Percentiles rank a stretch among this genome's conserved stretches.
These are phyloP conservation scores for Podospora didyma DNA, from an alignment of 495 filamentous ascomycete species.

Conservation along the genomic window DNA sequence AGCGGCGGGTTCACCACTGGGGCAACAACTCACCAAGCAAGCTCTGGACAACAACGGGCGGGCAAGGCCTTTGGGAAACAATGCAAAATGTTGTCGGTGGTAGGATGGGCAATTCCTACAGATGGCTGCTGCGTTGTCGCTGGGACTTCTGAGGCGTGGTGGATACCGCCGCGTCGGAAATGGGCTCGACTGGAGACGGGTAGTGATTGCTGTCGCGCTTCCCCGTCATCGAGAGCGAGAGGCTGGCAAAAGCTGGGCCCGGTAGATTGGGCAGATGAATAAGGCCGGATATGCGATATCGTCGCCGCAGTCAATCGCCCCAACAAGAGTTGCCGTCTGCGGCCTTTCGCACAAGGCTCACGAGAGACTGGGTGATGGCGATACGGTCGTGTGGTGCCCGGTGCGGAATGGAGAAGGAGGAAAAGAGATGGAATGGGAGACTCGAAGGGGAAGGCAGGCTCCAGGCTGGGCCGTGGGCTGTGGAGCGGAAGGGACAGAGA, in stretches of 20 bases:
- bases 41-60: too few relatives aligned
- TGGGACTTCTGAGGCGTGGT: not conserved
- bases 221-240: not conserved
- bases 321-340: constrained; percentile 26
- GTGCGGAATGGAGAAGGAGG: constrained; percentile 23
- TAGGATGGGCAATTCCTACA: not conserved
- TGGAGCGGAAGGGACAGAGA: constrained; percentile 4
- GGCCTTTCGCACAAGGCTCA: constrained; percentile 20
- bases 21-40: too few relatives aligned
- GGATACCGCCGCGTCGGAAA: not conserved
- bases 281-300: constrained; percentile 1
- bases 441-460: not conserved
- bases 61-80: too few relatives aligned
- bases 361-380: constrained; percentile 17
- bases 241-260: not conserved
- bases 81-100: not conserved
- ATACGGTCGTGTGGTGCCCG: constrained; percentile 20
- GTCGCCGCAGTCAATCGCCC: constrained; percentile 18
- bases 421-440: constrained; percentile 21
- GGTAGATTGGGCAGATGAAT: not conserved
- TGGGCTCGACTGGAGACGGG: not conserved
- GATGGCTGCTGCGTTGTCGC: not conserved
- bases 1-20: too few relatives aligned
- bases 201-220: not conserved
- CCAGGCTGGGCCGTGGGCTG: not conserved